phyloP scores from a whole-genome alignment of 495 filamentous ascomycete genomes.

The Parathielavia hyrcaniae region DNA sequence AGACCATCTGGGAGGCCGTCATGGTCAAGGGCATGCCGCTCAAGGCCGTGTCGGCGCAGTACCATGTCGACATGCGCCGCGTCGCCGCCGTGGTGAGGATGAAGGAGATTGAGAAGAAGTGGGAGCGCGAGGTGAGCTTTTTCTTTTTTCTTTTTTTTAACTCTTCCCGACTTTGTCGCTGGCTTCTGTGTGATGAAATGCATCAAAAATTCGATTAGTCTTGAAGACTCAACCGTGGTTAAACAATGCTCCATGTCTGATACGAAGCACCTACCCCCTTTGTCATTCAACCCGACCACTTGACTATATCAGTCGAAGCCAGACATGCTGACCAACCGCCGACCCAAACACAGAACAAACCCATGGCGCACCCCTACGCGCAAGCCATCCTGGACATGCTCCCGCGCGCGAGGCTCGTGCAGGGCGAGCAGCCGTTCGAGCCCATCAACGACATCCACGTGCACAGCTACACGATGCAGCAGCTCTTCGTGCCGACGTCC shows the following conservation, averaged over 20 bases:
- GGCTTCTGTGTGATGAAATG: conserved; percentile 50
- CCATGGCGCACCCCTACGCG: conserved; percentile 67
- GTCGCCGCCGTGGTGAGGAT: conserved; percentile 85
- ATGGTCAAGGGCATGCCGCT: conserved; percentile 59
- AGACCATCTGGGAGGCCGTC: conserved; percentile 66
- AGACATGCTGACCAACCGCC: background rate
- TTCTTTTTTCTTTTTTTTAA: conserved; percentile 23
- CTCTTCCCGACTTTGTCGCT: conserved; percentile 1
- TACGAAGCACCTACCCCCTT: conserved; percentile 10
- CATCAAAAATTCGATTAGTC: conserved; percentile 96
- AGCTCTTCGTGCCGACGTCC: conserved; percentile 84
- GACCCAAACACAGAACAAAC: conserved; percentile 56
- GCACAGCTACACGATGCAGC: conserved; percentile 68
- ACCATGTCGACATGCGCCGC: conserved; percentile 75
- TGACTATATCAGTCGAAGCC: background rate
- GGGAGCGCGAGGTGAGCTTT: conserved; percentile 58
- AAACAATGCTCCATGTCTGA: conserved; percentile 38
- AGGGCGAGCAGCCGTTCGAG: conserved; percentile 54
- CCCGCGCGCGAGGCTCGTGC: conserved; percentile 42
- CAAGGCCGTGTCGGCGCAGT: conserved; percentile 68
- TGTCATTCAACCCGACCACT: background rate
- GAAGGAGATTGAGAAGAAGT: conserved; percentile 78
- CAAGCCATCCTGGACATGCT: conserved; percentile 75
- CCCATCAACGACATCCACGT: conserved; percentile 85
- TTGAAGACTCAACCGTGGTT: conserved; percentile 90